Base-by-base conservation (phyloP, 345 rosid genomes). In the Boechera stricta region DNA sequence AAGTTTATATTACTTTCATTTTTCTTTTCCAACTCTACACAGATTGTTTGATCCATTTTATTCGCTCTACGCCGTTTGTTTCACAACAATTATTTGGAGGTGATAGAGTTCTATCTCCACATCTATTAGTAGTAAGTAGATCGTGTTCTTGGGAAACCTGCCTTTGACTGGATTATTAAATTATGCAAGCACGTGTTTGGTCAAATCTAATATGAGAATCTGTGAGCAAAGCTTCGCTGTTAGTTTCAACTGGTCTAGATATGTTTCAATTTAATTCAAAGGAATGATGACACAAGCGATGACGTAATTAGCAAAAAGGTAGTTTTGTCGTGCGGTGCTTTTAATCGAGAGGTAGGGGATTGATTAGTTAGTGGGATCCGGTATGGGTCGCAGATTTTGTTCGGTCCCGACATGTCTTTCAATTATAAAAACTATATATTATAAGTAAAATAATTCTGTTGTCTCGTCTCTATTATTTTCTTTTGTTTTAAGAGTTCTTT, bases 321-420 rank as follows among this genome's bases (percentile, higher is more conserved):
- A 0, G 24, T 39, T 77, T 57, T 77, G 77, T 77, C 68, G 48
- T 65, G 0, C 65, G 21, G 47, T 65, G 72, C 10, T 71, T 63
- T 64, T 54, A 18, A 54, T 15, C 53, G 33, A 39, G 48, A 2
- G 8, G 60, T 28, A 7, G 10, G 69, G 62, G 62, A 18, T 29
- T 49, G 51, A n/a, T 18, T 55, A 13, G 10, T 18, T 55, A 13
- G 10, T 15, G 12, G 15, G 29, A 42, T 76, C 56, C 57, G 64
- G 72, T 71, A 71, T 77, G 67, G 77, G 3, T 71, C 61, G 61
- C 41, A 36, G 54, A 52, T 58, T 65, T 21, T 64, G 28, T 71
- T 64, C 29, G 77, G 76, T 64, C 77, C 81, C 67, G 45, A 77
- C 80, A 77, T 57, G 61, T 51, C 7, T 51, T 51, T 13, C 3